Evolutionary conservation across 1,139 yeast genomes (phyloP).

Genomic region (Nakaseomyces sp.): DNA sequence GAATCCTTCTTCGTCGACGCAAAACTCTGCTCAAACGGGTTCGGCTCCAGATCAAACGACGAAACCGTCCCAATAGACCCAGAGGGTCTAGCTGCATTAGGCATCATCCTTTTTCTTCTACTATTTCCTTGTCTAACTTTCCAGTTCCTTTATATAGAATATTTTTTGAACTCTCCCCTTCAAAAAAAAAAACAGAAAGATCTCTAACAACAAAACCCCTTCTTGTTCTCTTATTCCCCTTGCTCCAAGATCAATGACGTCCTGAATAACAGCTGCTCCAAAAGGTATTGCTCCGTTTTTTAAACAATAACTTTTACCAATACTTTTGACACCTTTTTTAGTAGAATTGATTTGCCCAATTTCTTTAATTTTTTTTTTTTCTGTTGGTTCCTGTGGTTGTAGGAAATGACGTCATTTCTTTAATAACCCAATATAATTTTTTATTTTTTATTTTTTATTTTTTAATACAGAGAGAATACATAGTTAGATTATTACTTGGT

Average conservation of each 20-base stretch:
- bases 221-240: neutral
- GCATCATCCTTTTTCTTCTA: neutral
- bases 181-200: no score
- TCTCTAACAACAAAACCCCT: no score
- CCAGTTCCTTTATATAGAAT: no score
- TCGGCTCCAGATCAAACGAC: conserved; percentile 74
- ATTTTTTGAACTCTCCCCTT: no score
- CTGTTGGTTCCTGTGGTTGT: no score
- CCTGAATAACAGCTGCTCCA: no score
- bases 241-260: no score
- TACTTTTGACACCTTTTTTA: no score
- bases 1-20: conserved; percentile 40
- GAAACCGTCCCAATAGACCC: conserved; percentile 14
- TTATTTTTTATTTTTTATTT: neutral
- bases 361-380: neutral
- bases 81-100: conserved; percentile 1
- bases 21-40: conserved; percentile 92
- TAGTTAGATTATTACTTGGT: conserved; percentile 12
- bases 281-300: no score
- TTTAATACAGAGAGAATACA: no score
- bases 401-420: neutral
- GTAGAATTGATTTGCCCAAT: no score
- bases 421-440: neutral
- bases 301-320: no score
- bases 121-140: neutral